Evolutionary conservation across 2,329 filamentous ascomycete species (phyloP), one percentile per base, ranked within the genome.

Genomic region (Fusarium citri): DNA sequence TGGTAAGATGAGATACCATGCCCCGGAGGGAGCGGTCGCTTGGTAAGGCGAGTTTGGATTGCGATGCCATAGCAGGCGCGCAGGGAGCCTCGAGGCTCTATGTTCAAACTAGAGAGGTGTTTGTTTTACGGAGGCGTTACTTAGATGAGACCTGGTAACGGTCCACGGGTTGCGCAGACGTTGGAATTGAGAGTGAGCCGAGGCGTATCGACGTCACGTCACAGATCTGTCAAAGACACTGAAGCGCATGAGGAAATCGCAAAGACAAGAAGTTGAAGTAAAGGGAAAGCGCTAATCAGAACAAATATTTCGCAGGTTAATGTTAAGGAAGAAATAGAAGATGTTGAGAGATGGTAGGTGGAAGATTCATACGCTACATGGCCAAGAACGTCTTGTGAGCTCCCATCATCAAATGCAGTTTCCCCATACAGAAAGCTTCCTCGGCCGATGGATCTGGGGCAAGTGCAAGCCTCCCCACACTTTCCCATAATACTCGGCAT

Each of bases 41-140:
- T 45, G 82, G 79, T 41, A 90, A 83, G 49, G 86, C 82, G 67
- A 94, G 82, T 78, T 94, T 95, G 54, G 93, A 95, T 77, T 91
- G 91, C 62, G 83, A 88, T 64, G 91, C 91, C 92, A 95, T 95
- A 71, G 70, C 75, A 43, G 58, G 56, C 41, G 34, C 41, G 46
- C 42, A 40, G 18, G 25, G 66, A 62, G 54, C 31, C 47, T 22
- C 20, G 18, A 28, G 40, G 40, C 64, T 54, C 65, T 59, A 55
- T 31, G 9, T 9, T 10, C 3, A 45, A 20, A 10, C 41, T 47
- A 6, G 16, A 20, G 23, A 42, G 18, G n/a, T 42, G 7, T 20
- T 20, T 8, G 15, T 18, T 42, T 15, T 42, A 26, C 22, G n/a
- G 37, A 42, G 23, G 23, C 18, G 34, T 42, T 53, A 23, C 34